These are phyloP conservation scores for Metschnikowia borealis DNA, from an alignment of 805 yeast species.

Conservation along the genomic window DNA sequence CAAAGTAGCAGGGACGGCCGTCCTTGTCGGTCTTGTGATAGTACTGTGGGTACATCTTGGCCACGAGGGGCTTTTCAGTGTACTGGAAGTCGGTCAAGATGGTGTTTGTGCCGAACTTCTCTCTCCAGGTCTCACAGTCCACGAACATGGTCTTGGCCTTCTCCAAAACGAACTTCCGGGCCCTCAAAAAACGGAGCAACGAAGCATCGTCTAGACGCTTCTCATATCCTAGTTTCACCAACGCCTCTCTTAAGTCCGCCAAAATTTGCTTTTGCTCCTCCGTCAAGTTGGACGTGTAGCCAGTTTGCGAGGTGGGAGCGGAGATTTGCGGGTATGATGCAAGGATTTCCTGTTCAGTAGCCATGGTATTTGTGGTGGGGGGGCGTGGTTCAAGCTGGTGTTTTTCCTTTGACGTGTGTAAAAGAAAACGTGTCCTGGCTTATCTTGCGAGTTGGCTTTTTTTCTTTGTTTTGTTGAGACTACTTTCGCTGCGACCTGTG, in stretches of 20 bases:
- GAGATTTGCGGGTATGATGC: constrained; percentile 69
- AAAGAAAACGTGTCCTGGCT: constrained; percentile 5
- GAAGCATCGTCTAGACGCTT: constrained; percentile 85
- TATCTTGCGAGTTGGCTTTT: constrained; percentile 5
- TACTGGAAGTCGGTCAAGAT: constrained; percentile 84
- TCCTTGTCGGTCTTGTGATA: constrained; percentile 96
- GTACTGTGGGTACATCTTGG: constrained; percentile 90
- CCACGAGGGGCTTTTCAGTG: constrained; percentile 88
- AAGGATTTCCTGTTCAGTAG: constrained; percentile 35
- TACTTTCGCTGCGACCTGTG: constrained; percentile 1
- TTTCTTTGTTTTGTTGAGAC: constrained; percentile 1
- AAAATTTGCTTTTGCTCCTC: constrained; percentile 61
- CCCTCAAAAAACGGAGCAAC: constrained; percentile 80
- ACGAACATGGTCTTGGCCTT: constrained; percentile 79
- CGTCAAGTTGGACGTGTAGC: constrained; percentile 78
- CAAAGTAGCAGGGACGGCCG: constrained; percentile 94
- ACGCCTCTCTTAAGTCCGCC: constrained; percentile 51
- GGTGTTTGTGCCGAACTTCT: constrained; percentile 80
- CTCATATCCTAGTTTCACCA: constrained; percentile 63
- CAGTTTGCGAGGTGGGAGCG: constrained; percentile 60
- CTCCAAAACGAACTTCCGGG: constrained; percentile 85
- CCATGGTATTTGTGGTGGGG: constrained; percentile 13
- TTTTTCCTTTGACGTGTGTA: neutral
- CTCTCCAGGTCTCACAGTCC: constrained; percentile 89
- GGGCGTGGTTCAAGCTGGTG: neutral